phyloP scores from a whole-genome alignment of 805 yeast genomes.

The Huiozyma naganishii region DNA sequence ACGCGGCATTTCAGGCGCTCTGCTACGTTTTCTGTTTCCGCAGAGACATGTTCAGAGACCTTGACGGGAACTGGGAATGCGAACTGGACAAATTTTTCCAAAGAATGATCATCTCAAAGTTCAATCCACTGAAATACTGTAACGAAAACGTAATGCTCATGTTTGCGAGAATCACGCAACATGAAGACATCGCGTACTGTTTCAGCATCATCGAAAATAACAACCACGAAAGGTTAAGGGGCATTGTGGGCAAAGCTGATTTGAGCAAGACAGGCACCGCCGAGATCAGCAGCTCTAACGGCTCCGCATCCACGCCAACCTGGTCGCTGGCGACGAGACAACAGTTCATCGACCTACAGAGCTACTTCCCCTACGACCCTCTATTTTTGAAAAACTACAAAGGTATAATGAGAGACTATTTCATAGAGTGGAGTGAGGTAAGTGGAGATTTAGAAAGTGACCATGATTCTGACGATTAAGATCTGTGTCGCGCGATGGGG shows the following conservation, averaged over 20 bases:
- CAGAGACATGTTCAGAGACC: constrained; percentile 44
- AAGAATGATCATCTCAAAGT: constrained; percentile 71
- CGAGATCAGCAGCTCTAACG: constrained; percentile 11
- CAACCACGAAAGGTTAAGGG: constrained; percentile 40
- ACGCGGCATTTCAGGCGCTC: constrained; percentile 83
- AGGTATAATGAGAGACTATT: constrained; percentile 41
- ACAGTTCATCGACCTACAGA: constrained; percentile 80
- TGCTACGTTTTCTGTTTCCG: constrained; percentile 89
- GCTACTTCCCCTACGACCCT: constrained; percentile 97
- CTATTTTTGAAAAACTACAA: constrained; percentile 57
- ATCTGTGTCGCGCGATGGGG: too few species aligned
- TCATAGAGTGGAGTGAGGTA: constrained; percentile 77
- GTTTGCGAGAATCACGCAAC: constrained; percentile 87
- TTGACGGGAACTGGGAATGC: constrained; percentile 56
- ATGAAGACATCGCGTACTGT: constrained; percentile 84
- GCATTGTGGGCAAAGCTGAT: constrained; percentile 30
- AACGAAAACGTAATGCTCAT: constrained; percentile 87
- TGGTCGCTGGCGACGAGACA: constrained; percentile 50
- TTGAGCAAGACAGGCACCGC: constrained; percentile 2
- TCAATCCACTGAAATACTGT: constrained; percentile 88
- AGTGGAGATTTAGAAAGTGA: constrained; percentile 47
- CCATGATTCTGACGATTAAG: constrained; percentile 31
- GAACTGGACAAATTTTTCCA: constrained; percentile 79
- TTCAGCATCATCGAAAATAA: constrained; percentile 87
- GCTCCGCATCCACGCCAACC: constrained; percentile 16